Conservation (phyloP, 441 rosid species). For the Croton setiger region DNA sequence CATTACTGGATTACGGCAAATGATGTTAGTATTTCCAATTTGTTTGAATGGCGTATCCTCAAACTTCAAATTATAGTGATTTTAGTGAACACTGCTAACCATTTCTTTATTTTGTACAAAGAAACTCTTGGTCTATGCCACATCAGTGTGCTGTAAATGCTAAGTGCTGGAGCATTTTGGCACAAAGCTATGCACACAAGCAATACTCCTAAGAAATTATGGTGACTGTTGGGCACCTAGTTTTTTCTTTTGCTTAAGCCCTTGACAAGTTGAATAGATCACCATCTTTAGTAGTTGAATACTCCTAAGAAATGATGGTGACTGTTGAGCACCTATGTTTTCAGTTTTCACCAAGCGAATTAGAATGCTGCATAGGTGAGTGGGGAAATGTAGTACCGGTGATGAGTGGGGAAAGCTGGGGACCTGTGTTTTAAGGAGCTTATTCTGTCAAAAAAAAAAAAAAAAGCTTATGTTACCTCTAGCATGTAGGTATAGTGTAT, state of each 20-base stretch:
- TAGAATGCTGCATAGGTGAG: background rate
- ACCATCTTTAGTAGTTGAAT: background rate
- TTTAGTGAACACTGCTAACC: background rate
- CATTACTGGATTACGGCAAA: background rate
- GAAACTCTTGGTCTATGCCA: background rate
- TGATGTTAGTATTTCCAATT: background rate
- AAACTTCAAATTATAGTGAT: background rate
- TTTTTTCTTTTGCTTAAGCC: background rate
- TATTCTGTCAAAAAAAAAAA: too few species aligned
- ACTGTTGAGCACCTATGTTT: too few species aligned
- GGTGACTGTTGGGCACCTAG: background rate
- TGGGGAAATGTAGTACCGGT: background rate
- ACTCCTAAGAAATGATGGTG: too few species aligned
- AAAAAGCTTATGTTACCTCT: too few species aligned
- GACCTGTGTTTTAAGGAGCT: too few species aligned
- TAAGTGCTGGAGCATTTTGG: constrained; percentile 4
- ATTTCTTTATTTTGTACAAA: background rate
- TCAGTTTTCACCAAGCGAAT: background rate
- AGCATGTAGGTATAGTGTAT: background rate
- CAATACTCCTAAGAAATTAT: constrained; percentile 5
- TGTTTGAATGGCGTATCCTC: background rate
- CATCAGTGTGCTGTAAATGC: too few species aligned
- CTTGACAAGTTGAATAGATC: too few species aligned
- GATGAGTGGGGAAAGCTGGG: too few species aligned
- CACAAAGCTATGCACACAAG: background rate